These are phyloP conservation scores for Setaria viridis DNA, from an alignment of 202 grass and related monocot genomes.

Conservation along the genomic window DNA sequence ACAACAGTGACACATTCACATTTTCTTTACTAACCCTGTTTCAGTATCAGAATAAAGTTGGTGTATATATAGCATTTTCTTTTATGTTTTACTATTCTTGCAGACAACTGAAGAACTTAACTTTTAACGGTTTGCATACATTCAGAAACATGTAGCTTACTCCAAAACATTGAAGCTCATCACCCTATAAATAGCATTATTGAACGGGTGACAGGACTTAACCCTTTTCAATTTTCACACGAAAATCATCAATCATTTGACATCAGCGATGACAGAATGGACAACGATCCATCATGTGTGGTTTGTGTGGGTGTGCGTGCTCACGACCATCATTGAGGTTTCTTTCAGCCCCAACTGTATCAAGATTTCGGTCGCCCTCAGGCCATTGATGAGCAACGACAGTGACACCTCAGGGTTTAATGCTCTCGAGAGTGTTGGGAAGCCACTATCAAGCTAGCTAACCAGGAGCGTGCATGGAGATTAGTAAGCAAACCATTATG, in stretches of 20 bases:
- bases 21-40: background rate
- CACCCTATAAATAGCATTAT: background rate
- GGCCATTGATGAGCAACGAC: constrained; percentile 32
- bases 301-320: constrained; percentile 2
- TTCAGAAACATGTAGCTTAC: background rate
- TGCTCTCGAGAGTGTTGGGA: constrained; percentile 54
- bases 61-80: background rate
- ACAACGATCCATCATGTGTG: constrained; percentile 19
- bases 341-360: constrained; percentile 36
- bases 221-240: background rate
- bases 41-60: background rate
- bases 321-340: background rate
- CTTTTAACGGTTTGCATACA: background rate
- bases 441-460: constrained; percentile 41
- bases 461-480: background rate
- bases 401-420: constrained; percentile 27
- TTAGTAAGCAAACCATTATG: constrained; percentile 10
- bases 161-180: background rate
- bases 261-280: constrained; percentile 7
- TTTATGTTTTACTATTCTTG: background rate
- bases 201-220: background rate
- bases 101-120: background rate
- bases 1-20: background rate
- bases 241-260: background rate
- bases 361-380: constrained; percentile 44